Percentiles rank a stretch among this genome's conserved stretches.
These are phyloP conservation scores for Paramecium pentaurelia DNA, from an alignment of 73 alveolate genomes.

Conservation along the genomic window DNA sequence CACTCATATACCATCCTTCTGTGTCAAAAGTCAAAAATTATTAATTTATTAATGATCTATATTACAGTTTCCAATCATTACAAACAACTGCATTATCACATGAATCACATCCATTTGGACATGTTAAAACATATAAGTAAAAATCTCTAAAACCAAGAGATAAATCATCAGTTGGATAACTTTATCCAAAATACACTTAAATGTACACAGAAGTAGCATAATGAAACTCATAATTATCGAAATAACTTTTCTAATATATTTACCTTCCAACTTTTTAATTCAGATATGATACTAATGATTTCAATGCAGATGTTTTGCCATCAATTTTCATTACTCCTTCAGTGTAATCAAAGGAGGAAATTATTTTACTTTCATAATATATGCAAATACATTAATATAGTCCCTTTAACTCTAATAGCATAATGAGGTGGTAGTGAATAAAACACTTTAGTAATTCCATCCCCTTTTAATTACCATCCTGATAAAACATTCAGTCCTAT, in stretches of 20 bases:
- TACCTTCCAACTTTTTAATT: neutral
- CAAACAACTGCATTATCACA: neutral
- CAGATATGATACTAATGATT: no score
- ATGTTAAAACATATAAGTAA: neutral
- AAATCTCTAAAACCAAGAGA: neutral
- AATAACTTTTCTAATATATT: neutral
- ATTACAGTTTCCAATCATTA: neutral
- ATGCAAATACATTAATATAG: neutral
- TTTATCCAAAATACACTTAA: neutral
- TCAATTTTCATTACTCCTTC: neutral
- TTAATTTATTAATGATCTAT: neutral
- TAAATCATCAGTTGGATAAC: neutral
- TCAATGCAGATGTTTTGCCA: neutral
- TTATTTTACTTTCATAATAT: neutral
- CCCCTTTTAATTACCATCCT: neutral
- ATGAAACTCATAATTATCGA: neutral
- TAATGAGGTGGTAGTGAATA: neutral
- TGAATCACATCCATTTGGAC: neutral
- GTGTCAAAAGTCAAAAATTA: neutral
- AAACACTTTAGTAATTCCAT: neutral
- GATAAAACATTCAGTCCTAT: neutral
- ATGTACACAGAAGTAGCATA: neutral
- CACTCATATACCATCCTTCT: neutral
- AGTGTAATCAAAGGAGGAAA: neutral
- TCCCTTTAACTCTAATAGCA: neutral